Conservation (phyloP, 805 yeast genomes). For the Candida adriatica region DNA sequence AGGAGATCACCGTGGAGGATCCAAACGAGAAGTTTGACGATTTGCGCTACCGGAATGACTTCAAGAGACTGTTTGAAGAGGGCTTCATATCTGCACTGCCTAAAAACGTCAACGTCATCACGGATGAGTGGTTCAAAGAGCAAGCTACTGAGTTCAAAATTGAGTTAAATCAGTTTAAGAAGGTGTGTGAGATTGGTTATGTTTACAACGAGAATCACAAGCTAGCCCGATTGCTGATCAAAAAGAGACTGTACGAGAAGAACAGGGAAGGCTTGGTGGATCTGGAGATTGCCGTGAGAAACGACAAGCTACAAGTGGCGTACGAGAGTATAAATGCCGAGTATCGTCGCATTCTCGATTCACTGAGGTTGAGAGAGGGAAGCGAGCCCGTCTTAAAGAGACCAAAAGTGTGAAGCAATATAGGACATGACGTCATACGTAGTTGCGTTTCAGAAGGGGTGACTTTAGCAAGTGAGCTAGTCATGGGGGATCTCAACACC, state of each 20-base stretch:
- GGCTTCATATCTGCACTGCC: slow-evolving; percentile 27
- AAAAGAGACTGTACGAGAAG: slow-evolving; percentile 66
- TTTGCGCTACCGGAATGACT: slow-evolving; percentile 77
- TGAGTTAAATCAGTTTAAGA: slow-evolving; percentile 69
- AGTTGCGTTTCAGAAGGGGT: too few species aligned
- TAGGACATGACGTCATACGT: too few species aligned
- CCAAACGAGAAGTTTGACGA: slow-evolving; percentile 92
- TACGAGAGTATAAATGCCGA: slow-evolving; percentile 64
- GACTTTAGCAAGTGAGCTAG: too few species aligned
- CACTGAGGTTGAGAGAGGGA: slow-evolving; percentile 14
- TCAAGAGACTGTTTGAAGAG: slow-evolving; percentile 37
- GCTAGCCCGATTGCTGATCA: slow-evolving; percentile 50
- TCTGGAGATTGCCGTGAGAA: slow-evolving; percentile 54
- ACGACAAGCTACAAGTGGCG: slow-evolving; percentile 71
- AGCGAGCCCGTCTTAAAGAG: slow-evolving; percentile 12
- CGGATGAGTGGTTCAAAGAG: slow-evolving; percentile 32
- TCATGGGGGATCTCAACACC: too few species aligned
- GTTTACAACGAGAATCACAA: slow-evolving; percentile 30
- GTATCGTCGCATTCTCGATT: slow-evolving; percentile 45
- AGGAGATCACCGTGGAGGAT: slow-evolving; percentile 86
- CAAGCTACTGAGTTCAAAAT: slow-evolving; percentile 44
- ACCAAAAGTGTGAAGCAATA: slow-evolving; percentile 1
- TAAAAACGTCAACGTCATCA: slow-evolving; percentile 20
- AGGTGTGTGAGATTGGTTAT: slow-evolving; percentile 72
- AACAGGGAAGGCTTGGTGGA: slow-evolving; percentile 73